phyloP scores from a whole-genome alignment of 768 basidiomycete genomes.

The Multifurca ochricompacta region DNA sequence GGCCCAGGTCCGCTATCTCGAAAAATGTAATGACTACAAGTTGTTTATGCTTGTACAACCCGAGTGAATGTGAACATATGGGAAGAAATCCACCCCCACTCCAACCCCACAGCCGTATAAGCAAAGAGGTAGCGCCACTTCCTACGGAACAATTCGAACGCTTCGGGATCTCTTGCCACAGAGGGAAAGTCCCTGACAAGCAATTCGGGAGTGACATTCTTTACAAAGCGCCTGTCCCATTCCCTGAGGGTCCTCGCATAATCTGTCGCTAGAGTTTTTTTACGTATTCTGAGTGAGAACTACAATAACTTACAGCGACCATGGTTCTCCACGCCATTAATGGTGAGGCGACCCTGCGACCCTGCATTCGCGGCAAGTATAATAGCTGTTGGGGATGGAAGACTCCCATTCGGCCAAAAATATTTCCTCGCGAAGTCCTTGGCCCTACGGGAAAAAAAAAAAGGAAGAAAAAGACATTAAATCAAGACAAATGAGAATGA shows the following conservation, averaged over 20 bases:
- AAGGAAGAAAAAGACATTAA: background rate
- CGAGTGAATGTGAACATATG: conserved; percentile 70
- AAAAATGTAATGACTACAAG: too few species aligned
- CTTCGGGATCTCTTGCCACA: conserved; percentile 38
- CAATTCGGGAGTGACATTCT: conserved; percentile 48
- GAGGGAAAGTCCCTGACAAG: conserved; percentile 51
- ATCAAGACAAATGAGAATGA: background rate
- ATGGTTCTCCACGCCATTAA: conserved; percentile 82
- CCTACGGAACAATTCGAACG: conserved; percentile 60
- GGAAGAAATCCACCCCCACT: conserved; percentile 67
- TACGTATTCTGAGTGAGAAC: background rate
- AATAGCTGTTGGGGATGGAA: conserved; percentile 79
- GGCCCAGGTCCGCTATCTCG: too few species aligned
- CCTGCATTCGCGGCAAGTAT: conserved; percentile 63
- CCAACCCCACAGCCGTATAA: conserved; percentile 71
- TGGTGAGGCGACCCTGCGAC: conserved; percentile 67
- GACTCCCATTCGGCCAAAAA: conserved; percentile 85
- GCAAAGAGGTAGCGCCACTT: too few species aligned
- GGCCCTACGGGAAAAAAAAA: conserved; percentile 37
- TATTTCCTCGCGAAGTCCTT: conserved; percentile 83
- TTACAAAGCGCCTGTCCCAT: conserved; percentile 23
- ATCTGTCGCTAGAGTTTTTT: conserved; percentile 11
- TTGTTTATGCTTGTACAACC: too few species aligned
- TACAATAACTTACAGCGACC: conserved; percentile 52
- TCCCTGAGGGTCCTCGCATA: too few species aligned